Conservation (phyloP, 176 grass and related monocot genomes). For the Bolboschoenus planiculmis region DNA sequence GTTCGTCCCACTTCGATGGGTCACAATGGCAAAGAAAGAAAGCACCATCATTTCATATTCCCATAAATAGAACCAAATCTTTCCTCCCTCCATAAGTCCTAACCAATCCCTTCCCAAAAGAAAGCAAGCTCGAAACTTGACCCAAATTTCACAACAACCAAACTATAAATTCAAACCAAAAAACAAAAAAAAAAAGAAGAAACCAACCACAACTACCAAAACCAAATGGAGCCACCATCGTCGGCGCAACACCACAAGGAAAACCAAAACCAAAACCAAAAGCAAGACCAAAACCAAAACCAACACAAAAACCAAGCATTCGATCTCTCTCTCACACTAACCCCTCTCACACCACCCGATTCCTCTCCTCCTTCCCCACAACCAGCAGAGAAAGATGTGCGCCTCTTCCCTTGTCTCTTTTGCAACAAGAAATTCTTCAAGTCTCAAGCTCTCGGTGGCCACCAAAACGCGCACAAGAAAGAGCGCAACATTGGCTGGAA, state of each 20-base stretch:
- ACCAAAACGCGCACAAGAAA: constrained; percentile 98
- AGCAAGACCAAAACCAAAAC: not conserved
- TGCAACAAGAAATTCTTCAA: constrained; percentile 98
- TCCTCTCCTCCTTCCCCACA: not conserved
- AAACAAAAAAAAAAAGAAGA: not conserved
- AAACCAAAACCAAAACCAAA: not conserved
- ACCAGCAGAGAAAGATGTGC: constrained; percentile 58
- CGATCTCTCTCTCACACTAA: constrained; percentile 61
- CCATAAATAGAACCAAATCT: constrained; percentile 20
- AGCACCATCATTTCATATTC: not conserved
- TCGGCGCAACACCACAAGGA: not conserved
- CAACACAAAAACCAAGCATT: not conserved
- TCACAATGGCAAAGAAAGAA: not conserved
- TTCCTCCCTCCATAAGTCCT: not conserved
- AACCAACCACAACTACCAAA: not conserved
- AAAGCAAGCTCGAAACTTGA: not conserved
- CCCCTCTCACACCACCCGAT: not conserved
- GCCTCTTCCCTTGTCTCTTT: constrained; percentile 89
- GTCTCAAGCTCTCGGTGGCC: constrained; percentile 82
- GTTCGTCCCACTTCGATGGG: no score
- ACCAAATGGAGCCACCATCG: not conserved
- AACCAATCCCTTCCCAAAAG: not conserved
- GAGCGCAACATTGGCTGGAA: constrained; percentile 74
- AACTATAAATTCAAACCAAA: not conserved
- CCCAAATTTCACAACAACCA: not conserved